phyloP scores from a whole-genome alignment of 805 yeast genomes.

The Saccharomycopsis amapae region DNA sequence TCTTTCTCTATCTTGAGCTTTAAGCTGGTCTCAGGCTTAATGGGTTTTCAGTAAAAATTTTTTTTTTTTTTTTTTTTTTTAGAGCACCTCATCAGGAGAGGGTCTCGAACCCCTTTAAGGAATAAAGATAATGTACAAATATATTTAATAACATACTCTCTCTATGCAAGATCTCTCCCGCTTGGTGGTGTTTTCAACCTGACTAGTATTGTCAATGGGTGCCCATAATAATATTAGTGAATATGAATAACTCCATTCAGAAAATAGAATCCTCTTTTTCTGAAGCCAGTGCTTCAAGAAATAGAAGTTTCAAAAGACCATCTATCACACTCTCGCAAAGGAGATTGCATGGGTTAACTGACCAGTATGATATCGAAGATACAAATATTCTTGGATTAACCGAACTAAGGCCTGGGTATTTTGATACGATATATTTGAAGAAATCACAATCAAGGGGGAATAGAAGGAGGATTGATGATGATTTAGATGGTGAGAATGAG shows the following conservation, averaged over 20 bases:
- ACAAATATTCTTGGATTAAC: conserved; percentile 27
- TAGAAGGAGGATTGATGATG: neutral
- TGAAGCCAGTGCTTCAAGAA: too few species aligned
- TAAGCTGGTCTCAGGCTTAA: too few species aligned
- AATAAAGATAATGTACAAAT: too few species aligned
- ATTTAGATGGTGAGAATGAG: neutral
- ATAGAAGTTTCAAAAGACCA: neutral
- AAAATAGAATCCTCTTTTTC: too few species aligned
- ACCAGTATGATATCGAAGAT: conserved; percentile 28
- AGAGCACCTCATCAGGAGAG: neutral
- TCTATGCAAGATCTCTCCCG: too few species aligned
- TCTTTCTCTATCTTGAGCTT: neutral
- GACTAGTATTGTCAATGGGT: too few species aligned
- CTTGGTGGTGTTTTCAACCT: too few species aligned
- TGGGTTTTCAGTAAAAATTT: neutral
- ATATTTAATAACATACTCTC: too few species aligned
- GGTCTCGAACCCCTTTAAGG: neutral
- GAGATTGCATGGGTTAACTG: conserved; percentile 27
- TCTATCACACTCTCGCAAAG: conserved; percentile 31
- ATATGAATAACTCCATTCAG: too few species aligned
- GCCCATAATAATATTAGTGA: too few species aligned
- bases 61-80: conserved; percentile 1
- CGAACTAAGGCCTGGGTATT: conserved; percentile 42
- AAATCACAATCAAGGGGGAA: conserved; percentile 6
- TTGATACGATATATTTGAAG: conserved; percentile 38